A percentile compares a stretch with the other conserved stretches of the same genome.
phyloP scores from a whole-genome alignment of 345 rosid genomes.

The Eucalyptus pauciflora region DNA sequence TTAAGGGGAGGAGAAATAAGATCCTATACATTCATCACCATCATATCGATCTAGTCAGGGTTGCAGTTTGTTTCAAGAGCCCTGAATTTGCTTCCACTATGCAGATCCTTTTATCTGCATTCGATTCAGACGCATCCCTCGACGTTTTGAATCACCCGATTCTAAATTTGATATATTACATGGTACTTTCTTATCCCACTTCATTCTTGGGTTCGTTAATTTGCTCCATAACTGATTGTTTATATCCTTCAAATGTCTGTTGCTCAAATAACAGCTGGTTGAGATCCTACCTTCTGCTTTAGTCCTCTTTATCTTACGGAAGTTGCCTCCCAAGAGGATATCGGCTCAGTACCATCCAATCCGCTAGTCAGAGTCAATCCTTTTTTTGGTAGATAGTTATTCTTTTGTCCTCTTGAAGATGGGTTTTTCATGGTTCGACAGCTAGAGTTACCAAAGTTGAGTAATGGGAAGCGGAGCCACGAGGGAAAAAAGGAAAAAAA shows the following conservation, averaged over 20 bases:
- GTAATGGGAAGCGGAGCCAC: constrained; percentile 1
- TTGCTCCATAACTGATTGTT: background rate
- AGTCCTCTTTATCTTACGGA: constrained; percentile 81
- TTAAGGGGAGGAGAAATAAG: background rate
- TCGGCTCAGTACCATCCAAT: constrained; percentile 94
- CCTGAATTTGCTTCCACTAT: background rate
- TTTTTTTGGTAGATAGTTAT: background rate
- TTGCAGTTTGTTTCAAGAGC: background rate
- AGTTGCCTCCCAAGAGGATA: constrained; percentile 90
- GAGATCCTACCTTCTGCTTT: constrained; percentile 97
- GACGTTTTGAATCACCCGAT: constrained; percentile 90
- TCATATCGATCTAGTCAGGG: background rate
- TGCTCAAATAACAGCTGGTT: constrained; percentile 45
- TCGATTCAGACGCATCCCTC: constrained; percentile 62
- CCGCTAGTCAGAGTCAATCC: constrained; percentile 19
- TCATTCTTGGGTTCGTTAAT: background rate
- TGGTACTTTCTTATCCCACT: constrained; percentile 26
- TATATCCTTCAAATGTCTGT: background rate
- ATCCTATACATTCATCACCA: background rate
- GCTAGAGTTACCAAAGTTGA: background rate
- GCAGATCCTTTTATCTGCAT: constrained; percentile 82
- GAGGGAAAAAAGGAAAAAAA: background rate
- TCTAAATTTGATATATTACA: constrained; percentile 85
- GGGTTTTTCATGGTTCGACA: background rate
- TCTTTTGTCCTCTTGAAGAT: background rate